Base-by-base conservation (phyloP, 169 alveolate species). In the Cryptosporidium parvum region DNA sequence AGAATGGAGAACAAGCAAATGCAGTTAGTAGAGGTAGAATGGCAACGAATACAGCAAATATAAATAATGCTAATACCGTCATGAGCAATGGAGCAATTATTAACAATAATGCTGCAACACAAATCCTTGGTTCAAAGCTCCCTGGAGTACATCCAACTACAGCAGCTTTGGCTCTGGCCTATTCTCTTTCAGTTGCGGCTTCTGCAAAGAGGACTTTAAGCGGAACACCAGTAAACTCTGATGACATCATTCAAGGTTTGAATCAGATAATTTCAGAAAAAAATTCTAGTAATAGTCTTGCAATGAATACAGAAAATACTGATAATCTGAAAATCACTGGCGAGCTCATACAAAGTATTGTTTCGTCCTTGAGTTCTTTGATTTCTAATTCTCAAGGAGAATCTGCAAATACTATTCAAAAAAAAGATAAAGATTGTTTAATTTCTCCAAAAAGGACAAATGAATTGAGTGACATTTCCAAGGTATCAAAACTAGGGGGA, bases 91-190 rank as follows among this genome's bases (percentile, higher is more conserved):
- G 35, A 1, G 12, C 35, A n/a, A 21, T 29, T 9, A 12, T 12
- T 26, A 56, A n/a, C 12, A 73, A 18, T 35, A 80, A n/a, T 35
- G n/a, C 52, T 59, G 68, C 89, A 26, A 16, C 75, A 26, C 73
- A 80, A 44, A 80, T 59, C 16, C 52, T 80, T 37, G 75, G 75
- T 1, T 23, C 89, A 39, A 80, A 80, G 18, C 39, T 80, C 16
- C 89, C 89, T 37, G 89, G 89, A 6, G 89, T 80, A 7, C 89
- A 37, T 62, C 89, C 89, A 29, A 37, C 89, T 10, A 80, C 75
- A 29, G 89, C 89, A 18, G 89, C 89, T n/a, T 65, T 80, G 26
- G 89, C 89, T 42, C 31, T 80, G 14, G 89, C 89, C 26, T 80
- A 80, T 45, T 80, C 80, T 26, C 75, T 80, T 6, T 80, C 75